Percentiles rank a stretch among this genome's conserved stretches.
These are phyloP conservation scores for Pichia sorboxylosa DNA, from an alignment of 1,139 yeast genomes.

Conservation along the genomic window DNA sequence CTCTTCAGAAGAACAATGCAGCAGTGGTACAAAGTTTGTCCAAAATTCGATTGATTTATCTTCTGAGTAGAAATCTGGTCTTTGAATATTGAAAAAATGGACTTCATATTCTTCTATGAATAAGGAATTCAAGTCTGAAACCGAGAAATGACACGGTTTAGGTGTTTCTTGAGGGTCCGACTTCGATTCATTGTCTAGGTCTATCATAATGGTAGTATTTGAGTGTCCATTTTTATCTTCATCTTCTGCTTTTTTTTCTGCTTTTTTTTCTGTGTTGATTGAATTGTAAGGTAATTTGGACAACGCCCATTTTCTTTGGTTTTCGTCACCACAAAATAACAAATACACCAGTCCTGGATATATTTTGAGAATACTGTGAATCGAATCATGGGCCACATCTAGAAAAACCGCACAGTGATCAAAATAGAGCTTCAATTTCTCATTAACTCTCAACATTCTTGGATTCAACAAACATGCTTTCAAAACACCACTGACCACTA, in stretches of 20 bases:
- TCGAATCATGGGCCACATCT: conserved; percentile 7
- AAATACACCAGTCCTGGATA: conserved; percentile 43
- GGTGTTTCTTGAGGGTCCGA: too few species aligned
- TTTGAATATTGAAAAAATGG: conserved; percentile 43
- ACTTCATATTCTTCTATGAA: conserved; percentile 42
- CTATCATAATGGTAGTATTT: too few species aligned
- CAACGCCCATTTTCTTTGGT: conserved; percentile 37
- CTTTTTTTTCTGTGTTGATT: neutral
- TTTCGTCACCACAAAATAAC: conserved; percentile 39
- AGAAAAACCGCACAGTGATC: conserved; percentile 12
- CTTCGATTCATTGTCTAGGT: conserved; percentile 7
- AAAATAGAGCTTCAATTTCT: conserved; percentile 19
- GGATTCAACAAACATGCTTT: conserved; percentile 44
- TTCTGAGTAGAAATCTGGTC: conserved; percentile 35
- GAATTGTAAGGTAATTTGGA: conserved; percentile 20
- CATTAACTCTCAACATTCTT: conserved; percentile 30
- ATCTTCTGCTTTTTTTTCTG: neutral
- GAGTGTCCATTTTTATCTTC: neutral
- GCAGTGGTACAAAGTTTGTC: conserved; percentile 33
- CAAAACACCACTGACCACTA: conserved; percentile 22
- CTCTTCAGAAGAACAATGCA: conserved; percentile 30
- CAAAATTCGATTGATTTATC: conserved; percentile 40
- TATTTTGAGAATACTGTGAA: conserved; percentile 13
- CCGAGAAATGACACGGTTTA: conserved; percentile 3
- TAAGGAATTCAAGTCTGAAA: conserved; percentile 25